Percentiles rank a stretch among this genome's conserved stretches.
Evolutionary conservation across 257 asterid species (phyloP).

Genomic region (Nemophila menziesii): DNA sequence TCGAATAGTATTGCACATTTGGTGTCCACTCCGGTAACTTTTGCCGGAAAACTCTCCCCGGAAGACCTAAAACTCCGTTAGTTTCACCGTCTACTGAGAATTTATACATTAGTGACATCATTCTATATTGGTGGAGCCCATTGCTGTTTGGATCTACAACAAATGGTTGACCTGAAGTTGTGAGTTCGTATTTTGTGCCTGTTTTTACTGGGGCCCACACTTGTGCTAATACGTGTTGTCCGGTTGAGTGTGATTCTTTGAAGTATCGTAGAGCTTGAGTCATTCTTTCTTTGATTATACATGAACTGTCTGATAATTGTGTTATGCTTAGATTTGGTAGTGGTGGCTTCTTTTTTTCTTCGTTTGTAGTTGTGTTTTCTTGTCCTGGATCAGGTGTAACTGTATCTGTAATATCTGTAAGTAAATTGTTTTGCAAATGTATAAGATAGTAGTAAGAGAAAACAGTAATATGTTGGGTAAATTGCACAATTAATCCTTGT

Average conservation of each 20-base stretch:
- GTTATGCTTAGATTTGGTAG: constrained; percentile 32
- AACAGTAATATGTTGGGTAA: too few relatives aligned
- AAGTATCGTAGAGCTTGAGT: constrained; percentile 83
- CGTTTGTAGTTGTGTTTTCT: constrained; percentile 28
- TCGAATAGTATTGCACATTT: constrained; percentile 81
- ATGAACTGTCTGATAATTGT: constrained; percentile 49
- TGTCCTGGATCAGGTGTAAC: constrained; percentile 29
- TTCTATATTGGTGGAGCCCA: constrained; percentile 83
- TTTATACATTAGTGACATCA: constrained; percentile 57
- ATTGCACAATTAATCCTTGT: too few relatives aligned
- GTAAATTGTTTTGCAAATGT: too few relatives aligned
- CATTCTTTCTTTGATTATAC: constrained; percentile 76
- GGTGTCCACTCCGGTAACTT: constrained; percentile 94
- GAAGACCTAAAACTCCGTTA: constrained; percentile 66
- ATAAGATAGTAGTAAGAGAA: too few relatives aligned
- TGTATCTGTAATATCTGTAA: constrained; percentile 29
- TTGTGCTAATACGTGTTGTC: constrained; percentile 79
- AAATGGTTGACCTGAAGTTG: constrained; percentile 89
- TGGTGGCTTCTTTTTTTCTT: constrained; percentile 40
- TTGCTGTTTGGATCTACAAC: constrained; percentile 67
- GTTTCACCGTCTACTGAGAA: constrained; percentile 66
- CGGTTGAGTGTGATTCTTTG: constrained; percentile 57
- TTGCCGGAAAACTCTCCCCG: constrained; percentile 72
- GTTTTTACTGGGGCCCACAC: constrained; percentile 87
- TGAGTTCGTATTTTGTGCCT: constrained; percentile 60